phyloP scores from a whole-genome alignment of 2,329 filamentous ascomycete species.

The Dothideomycetes sp. region DNA sequence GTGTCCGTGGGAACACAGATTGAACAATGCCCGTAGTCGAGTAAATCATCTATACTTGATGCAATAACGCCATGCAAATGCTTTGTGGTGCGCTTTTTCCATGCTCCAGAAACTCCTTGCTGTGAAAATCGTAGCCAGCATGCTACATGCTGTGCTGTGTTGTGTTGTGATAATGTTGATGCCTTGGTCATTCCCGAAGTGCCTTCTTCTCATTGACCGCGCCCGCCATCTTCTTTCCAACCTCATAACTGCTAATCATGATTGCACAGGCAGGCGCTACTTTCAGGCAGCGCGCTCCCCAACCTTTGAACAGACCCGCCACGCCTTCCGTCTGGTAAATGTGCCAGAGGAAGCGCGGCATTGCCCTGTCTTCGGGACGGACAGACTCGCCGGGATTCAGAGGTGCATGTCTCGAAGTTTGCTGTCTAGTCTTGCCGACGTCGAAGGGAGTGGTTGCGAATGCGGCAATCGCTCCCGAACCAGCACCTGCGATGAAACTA shows the following conservation, averaged over 20 bases:
- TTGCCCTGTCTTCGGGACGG: slow-evolving; percentile 61
- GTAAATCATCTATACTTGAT: too few species aligned
- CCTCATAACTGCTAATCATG: slow-evolving; percentile 97
- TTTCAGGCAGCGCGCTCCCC: slow-evolving; percentile 84
- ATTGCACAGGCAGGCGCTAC: slow-evolving; percentile 95
- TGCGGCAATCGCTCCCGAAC: slow-evolving; percentile 74
- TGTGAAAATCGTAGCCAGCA: background rate
- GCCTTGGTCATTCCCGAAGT: background rate
- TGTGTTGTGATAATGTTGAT: background rate
- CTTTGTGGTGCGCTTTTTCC: background rate
- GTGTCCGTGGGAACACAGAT: too few species aligned
- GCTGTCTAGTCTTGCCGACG: slow-evolving; percentile 90
- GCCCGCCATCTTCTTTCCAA: slow-evolving; percentile 80
- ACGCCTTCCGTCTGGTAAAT: slow-evolving; percentile 81
- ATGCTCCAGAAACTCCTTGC: background rate
- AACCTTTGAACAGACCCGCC: slow-evolving; percentile 76
- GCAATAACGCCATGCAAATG: background rate
- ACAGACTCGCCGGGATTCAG: slow-evolving; percentile 27
- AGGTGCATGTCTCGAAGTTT: slow-evolving; percentile 57
- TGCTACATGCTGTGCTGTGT: background rate
- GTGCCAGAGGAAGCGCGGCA: slow-evolving; percentile 76
- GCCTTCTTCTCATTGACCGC: slow-evolving; percentile 53
- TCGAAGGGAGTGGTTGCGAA: slow-evolving; percentile 92
- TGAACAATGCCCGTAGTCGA: too few species aligned
- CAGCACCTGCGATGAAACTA: slow-evolving; percentile 76